Conservation (phyloP, 306 rosid genomes). For the Sicyos edulis region DNA sequence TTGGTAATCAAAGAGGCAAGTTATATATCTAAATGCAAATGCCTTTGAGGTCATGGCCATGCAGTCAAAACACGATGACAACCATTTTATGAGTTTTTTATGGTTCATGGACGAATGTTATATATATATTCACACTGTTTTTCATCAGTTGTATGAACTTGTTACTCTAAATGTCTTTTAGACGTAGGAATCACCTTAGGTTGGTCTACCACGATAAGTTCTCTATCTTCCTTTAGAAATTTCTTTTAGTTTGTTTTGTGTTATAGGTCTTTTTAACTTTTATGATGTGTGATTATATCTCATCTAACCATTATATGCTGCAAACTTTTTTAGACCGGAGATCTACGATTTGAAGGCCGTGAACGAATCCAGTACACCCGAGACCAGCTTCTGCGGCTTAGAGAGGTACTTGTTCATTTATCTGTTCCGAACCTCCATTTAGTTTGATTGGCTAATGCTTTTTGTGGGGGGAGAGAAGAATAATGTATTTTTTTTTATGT, state of each 20-base stretch:
- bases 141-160: neutral
- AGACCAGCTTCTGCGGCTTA: conserved; percentile 33
- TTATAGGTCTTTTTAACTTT: neutral
- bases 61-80: neutral
- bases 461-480: neutral
- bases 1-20: neutral
- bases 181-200: no score
- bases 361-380: conserved; percentile 32
- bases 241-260: neutral
- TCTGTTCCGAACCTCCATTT: neutral
- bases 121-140: neutral
- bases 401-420: conserved; percentile 27
- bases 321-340: conserved; percentile 26
- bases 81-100: neutral
- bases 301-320: neutral
- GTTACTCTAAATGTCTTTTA: neutral
- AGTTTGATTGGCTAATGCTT: neutral
- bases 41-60: neutral
- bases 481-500: neutral
- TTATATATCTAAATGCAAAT: neutral
- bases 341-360: conserved; percentile 34
- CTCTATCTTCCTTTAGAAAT: neutral
- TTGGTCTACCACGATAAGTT: no score
- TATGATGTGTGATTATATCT: neutral
- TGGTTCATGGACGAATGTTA: neutral